Base-by-base conservation (phyloP, 495 filamentous ascomycete genomes). In the Thermochaetoides thermophila region DNA sequence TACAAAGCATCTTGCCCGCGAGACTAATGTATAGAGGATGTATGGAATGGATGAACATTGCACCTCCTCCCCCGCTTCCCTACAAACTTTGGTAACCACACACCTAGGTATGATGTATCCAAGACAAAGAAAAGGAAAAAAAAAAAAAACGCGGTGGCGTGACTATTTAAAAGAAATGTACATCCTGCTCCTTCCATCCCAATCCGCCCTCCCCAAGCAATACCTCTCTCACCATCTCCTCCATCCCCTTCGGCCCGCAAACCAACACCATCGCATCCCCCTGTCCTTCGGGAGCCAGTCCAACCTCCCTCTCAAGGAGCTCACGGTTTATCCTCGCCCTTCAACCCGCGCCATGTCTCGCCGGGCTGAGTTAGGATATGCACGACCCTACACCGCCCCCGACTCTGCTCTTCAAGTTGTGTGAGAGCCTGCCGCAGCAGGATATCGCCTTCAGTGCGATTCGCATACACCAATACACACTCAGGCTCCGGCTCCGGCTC, bases 91-190 rank as follows among this genome's bases (percentile, higher is more conserved):
- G n/a, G n/a, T n/a, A n/a, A n/a, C n/a, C n/a, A n/a, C n/a, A n/a
- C n/a, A n/a, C n/a, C n/a, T n/a, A n/a, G n/a, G n/a, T n/a, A n/a
- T n/a, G n/a, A n/a, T n/a, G n/a, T n/a, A n/a, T n/a, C n/a, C n/a
- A n/a, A n/a, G n/a, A n/a, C n/a, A 6, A 8, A 7, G 4, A 27
- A 27, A 27, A 27, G 5, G 25, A 5, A 13, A n/a, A n/a, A n/a
- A n/a, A n/a, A n/a, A n/a, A n/a, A n/a, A n/a, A n/a, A n/a, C n/a
- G n/a, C n/a, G n/a, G n/a, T n/a, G n/a, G n/a, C n/a, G n/a, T n/a
- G n/a, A n/a, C n/a, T n/a, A n/a, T n/a, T 38, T 21, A 95, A 52
- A 94, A 96, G 56, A 92, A 86, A 39, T 91, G 52, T 29, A 96
- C 50, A 58, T 93, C 73, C n/a, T 72, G 64, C 45, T 85, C 78